Evolutionary conservation across 108 stramenopile species (phyloP), one percentile per base, ranked within the genome.

Genomic region (Cyclotella cryptica): DNA sequence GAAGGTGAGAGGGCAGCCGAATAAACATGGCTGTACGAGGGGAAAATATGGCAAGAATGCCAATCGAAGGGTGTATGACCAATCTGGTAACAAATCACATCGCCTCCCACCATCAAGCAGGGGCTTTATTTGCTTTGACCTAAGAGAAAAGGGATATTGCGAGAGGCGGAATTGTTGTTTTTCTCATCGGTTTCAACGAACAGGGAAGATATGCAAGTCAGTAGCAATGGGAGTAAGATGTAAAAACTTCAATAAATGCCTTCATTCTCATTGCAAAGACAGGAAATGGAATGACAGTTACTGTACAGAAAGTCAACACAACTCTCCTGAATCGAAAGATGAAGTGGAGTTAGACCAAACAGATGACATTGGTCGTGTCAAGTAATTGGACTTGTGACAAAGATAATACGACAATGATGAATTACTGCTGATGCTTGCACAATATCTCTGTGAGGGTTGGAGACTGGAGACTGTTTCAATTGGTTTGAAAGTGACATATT

Each of bases 41-140:
- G 9, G 9, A 9, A 49, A 49, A n/a, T 49, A 49, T n/a, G 47
- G 47, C 47, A 49, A 49, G 47, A 49, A 49, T 49, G 47, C 47
- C 47, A 49, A 49, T 49, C 47, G 47, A 3, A 49, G 15, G 3
- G 47, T 49, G 47, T 49, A 49, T 49, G 47, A 49, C n/a, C 47
- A 49, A 9, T 49, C 47, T 17, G 47, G 47, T 17, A 49, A 49
- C 9, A 49, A 49, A 49, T 3, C 3, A 3, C 47, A 49, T n/a
- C 47, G 47, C 3, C 47, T 49, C 1, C 47, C 47, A 49, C 47
- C 47, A 17, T n/a, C 18, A n/a, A 49, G 47, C 47, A 49, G 47
- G n/a, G 47, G 47, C 15, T 49, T 49, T 49, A 49, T 49, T 49
- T 49, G 47, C 47, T 49, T 49, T 49, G 47, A 49, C n/a, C 3